phyloP scores from a whole-genome alignment of 768 basidiomycete species.

The Trametes maxima region DNA sequence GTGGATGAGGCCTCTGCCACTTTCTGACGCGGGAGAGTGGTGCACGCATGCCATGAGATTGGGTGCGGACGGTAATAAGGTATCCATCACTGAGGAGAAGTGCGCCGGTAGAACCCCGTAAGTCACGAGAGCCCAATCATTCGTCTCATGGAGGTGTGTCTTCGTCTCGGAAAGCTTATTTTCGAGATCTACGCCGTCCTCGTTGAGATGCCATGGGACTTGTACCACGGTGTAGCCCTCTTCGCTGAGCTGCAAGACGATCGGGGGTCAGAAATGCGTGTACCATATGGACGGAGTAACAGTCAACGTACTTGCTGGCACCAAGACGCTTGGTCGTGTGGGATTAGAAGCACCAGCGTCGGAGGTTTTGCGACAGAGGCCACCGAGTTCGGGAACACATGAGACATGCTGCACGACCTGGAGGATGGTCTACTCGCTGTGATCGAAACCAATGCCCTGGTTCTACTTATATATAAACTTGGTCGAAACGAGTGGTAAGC shows the following conservation, averaged over 20 bases:
- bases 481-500: too few relatives aligned
- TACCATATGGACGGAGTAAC: background rate
- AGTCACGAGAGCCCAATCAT: slow-evolving; percentile 21
- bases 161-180: slow-evolving; percentile 25
- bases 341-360: slow-evolving; percentile 35
- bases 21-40: slow-evolving; percentile 36
- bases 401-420: slow-evolving; percentile 18
- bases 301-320: slow-evolving; percentile 37
- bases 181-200: slow-evolving; percentile 19
- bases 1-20: slow-evolving; percentile 32
- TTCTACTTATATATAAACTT: too few relatives aligned
- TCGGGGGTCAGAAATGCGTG: background rate
- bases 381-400: slow-evolving; percentile 32
- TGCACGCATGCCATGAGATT: slow-evolving; percentile 38
- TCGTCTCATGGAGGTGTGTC: background rate
- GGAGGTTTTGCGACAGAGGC: slow-evolving; percentile 34
- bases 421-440: background rate
- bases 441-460: background rate
- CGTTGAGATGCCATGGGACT: slow-evolving; percentile 29
- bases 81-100: background rate
- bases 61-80: slow-evolving; percentile 1
- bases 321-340: slow-evolving; percentile 37
- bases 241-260: slow-evolving; percentile 35
- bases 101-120: slow-evolving; percentile 14
- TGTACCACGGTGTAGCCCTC: slow-evolving; percentile 44